These are phyloP conservation scores for Ogataea hybrid DNA, from an alignment of 1,139 yeast genomes.

Conservation along the genomic window DNA sequence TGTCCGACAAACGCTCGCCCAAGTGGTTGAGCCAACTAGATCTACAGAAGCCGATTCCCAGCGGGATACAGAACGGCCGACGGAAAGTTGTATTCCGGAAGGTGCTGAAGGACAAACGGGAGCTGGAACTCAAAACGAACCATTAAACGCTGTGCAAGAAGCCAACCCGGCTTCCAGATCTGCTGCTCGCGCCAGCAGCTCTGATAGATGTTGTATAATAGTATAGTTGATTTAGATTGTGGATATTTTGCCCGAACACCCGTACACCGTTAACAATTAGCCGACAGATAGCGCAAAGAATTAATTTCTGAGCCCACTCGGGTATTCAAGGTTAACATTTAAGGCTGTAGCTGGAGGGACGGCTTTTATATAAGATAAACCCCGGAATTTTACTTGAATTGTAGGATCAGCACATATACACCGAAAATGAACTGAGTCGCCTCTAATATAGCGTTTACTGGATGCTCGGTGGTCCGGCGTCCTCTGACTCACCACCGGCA, in stretches of 20 bases:
- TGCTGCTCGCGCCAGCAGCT: background rate
- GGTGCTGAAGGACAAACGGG: background rate
- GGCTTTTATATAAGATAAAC: background rate
- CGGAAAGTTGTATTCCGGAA: background rate
- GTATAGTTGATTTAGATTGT: background rate
- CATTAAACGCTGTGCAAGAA: too few relatives aligned
- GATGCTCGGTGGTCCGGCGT: background rate
- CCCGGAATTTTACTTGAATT: background rate
- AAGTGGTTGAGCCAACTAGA: background rate
- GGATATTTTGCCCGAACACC: background rate
- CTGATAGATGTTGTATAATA: slow-evolving; percentile 9
- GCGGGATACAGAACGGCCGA: background rate
- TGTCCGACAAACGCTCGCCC: slow-evolving; percentile 33
- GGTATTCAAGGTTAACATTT: slow-evolving; percentile 2
- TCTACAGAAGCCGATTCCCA: background rate
- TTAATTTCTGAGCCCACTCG: background rate
- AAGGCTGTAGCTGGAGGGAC: background rate
- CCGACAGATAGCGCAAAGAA: background rate
- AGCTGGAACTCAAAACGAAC: background rate
- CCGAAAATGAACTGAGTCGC: too few relatives aligned
- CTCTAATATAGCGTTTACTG: background rate
- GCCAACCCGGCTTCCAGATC: background rate
- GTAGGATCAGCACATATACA: background rate
- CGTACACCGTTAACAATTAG: slow-evolving; percentile 1
- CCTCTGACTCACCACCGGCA: background rate